phyloP scores from a whole-genome alignment of 2,329 filamentous ascomycete species.

The Pestalotiopsis sp. region DNA sequence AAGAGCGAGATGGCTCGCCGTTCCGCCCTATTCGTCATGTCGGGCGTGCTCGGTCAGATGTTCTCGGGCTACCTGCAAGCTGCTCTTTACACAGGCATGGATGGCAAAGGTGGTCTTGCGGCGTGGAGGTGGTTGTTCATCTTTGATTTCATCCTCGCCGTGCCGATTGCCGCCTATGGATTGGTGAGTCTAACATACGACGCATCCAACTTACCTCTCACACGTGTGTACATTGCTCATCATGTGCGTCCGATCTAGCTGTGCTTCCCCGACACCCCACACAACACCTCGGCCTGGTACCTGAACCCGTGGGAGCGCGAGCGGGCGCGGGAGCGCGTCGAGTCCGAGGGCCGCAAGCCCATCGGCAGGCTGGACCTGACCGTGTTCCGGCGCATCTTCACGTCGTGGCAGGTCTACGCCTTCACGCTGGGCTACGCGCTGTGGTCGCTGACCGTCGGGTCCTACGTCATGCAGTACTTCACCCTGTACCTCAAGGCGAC shows the following conservation, averaged over 20 bases:
- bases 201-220: not conserved
- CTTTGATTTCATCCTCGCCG: conserved; percentile 35
- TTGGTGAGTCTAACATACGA: conserved; percentile 10
- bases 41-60: conserved; percentile 38
- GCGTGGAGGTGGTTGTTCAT: conserved; percentile 50
- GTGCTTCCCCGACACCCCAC: conserved; percentile 43
- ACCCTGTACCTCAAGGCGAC: conserved; percentile 39
- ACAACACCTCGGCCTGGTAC: conserved; percentile 41
- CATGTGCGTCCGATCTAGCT: conserved; percentile 19
- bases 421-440: conserved; percentile 39
- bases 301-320: conserved; percentile 57
- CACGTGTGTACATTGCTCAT: not conserved
- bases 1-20: conserved; percentile 57
- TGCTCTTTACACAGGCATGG: conserved; percentile 38
- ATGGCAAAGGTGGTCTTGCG: conserved; percentile 34
- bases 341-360: conserved; percentile 48
- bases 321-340: conserved; percentile 67
- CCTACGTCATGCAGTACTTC: conserved; percentile 41
- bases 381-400: conserved; percentile 37
- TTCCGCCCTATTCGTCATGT: conserved; percentile 44
- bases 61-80: conserved; percentile 44
- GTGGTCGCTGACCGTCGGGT: conserved; percentile 38
- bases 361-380: conserved; percentile 35
- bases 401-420: conserved; percentile 44
- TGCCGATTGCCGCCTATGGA: conserved; percentile 17